Base-by-base conservation (phyloP, 1,284 basidiomycete species). In the Ustilago trichophora region DNA sequence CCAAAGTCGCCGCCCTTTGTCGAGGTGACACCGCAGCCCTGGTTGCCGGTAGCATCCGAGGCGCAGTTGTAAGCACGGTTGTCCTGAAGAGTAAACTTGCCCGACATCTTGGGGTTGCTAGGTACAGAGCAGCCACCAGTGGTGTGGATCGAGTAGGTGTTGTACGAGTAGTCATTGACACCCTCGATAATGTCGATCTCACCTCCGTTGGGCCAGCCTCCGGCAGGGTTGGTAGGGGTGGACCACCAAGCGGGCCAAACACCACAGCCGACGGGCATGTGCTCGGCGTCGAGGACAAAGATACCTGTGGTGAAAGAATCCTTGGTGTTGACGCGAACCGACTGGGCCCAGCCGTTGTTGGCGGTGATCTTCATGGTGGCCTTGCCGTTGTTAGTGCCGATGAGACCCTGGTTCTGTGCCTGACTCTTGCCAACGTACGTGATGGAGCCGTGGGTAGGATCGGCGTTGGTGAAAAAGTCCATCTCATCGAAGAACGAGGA, bases 1-100 rank as follows among this genome's bases (percentile, higher is more conserved):
- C 87, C 87, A 66, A 85, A 88, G 18, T 78, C 88, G 41, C 83
- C 82, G 0, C 74, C 43, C 41, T 84, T 43, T 66, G 76, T 33
- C 68, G 86, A 70, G 21, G 82, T 75, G 19, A 90, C 88, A n/a
- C 87, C 87, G 68, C 90, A 91, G 0, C 88, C 88, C 0, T 85
- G 80, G 71, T 90, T 90, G 72, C 70, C 83, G 71, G 87, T 86
- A 25, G 82, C 72, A 21, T 84, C 83, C 4, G 84, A 83, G 57
- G 88, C 84, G 73, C 90, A 91, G 71, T 88, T 83, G 24, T 81
- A 83, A 6, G 76, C 75, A 82, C 83, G 37, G 36, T 13, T 32
- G 34, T 38, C 49, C 24, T 48, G 38, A 6, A 60, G 41, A 9
- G 67, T 57, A 15, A 71, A 65, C 44, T 60, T 68, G 43, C 62